Percentiles rank a stretch among this genome's conserved stretches.
Evolutionary conservation across 2,329 filamentous ascomycete genomes (phyloP).

Genomic region (Aspergillus nomiae): DNA sequence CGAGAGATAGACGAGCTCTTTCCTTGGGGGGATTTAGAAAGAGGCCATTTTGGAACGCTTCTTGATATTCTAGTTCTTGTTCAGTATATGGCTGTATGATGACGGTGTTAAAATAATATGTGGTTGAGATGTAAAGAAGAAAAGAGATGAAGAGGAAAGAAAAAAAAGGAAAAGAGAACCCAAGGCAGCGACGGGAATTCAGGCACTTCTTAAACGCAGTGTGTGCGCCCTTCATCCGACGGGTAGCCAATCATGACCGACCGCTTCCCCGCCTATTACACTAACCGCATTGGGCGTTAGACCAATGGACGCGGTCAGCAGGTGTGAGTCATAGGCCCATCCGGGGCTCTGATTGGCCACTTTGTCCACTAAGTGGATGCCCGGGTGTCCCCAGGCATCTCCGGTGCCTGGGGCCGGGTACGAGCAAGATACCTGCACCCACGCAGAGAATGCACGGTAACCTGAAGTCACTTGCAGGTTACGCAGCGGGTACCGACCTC

Average conservation of each 20-base stretch:
- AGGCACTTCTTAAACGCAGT: constrained; percentile 42
- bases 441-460: background rate
- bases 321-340: constrained; percentile 41
- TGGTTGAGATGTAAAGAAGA: constrained; percentile 4
- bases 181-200: constrained; percentile 41
- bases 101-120: constrained; percentile 15
- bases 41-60: constrained; percentile 40
- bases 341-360: constrained; percentile 28
- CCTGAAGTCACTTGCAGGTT: background rate
- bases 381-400: constrained; percentile 17
- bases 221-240: constrained; percentile 22
- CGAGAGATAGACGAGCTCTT: constrained; percentile 38
- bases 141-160: constrained; percentile 13
- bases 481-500: constrained; percentile 6
- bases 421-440: constrained; percentile 2
- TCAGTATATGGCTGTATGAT: constrained; percentile 22
- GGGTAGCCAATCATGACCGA: constrained; percentile 27
- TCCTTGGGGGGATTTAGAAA: constrained; percentile 38
- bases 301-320: constrained; percentile 22
- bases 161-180: constrained; percentile 22
- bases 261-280: constrained; percentile 17
- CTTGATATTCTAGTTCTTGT: constrained; percentile 20
- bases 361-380: background rate
- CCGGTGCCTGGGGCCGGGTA: constrained; percentile 7
- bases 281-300: constrained; percentile 15